Base-by-base conservation (phyloP, 2,329 filamentous ascomycete genomes). In the Iodosphaeria phyllophila region DNA sequence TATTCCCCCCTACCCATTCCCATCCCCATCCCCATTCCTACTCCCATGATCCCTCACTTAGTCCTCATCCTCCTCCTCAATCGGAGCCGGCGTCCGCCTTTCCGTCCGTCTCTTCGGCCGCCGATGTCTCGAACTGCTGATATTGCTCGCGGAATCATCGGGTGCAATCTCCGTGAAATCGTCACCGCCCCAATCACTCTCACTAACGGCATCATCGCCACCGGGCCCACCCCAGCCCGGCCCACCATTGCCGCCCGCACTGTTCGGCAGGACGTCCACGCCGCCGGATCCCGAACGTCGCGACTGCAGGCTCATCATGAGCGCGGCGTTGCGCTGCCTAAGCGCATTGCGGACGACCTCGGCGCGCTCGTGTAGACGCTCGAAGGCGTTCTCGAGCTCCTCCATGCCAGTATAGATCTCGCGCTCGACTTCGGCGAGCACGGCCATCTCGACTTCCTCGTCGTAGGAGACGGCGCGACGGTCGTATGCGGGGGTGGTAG, bases 351-450 rank as follows among this genome's bases (percentile, higher is more conserved):
- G 73, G 10, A 93, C 78, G 11, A 60, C 50, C 51, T 93, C 83
- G 2, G 86, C 86, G 40, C 74, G 75, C 35, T 70, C 65, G 44
- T 95, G 86, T n/a, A 95, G 60, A 15, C 69, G 71, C 52, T 95
- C 86, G 38, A 95, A 93, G 0, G 84, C 83, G 42, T 93, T 82
- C 48, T 95, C 86, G 13, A 95, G 64, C 0, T 72, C 73, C 51
- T 95, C 86, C 86, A 95, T 95, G 32, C 84, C 80, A 17, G 71
- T 64, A 50, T 86, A 93, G 29, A 95, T 92, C 41, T 92, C 82
- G 5, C 83, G 71, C 50, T 95, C 86, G 19, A 93, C 73, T 50
- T 93, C 86, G 6, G 82, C 82, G 5, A 93, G 62, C 2, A 79
- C 77, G 1, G 78, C 78, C 39, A 93, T 84, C 46, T 93, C 86